These are phyloP conservation scores for Colletotrichum gigasporum DNA, from an alignment of 2,329 filamentous ascomycete species.

Conservation along the genomic window DNA sequence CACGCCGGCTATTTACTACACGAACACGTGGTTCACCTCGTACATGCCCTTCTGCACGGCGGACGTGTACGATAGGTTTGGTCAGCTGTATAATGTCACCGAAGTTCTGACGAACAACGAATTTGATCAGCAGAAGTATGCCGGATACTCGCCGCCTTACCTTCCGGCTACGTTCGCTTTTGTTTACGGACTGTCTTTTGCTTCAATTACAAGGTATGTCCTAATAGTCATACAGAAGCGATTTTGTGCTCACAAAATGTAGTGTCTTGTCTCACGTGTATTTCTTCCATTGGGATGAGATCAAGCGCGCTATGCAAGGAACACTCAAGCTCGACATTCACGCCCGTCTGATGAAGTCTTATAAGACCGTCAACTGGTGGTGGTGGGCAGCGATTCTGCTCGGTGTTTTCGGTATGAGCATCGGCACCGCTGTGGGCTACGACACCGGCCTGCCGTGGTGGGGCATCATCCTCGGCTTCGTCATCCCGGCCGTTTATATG, in stretches of 20 bases:
- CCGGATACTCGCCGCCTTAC: constrained; percentile 60
- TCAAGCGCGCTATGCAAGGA: constrained; percentile 40
- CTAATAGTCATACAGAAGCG: no score
- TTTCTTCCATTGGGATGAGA: constrained; percentile 51
- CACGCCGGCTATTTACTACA: constrained; percentile 66
- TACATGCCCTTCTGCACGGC: constrained; percentile 66
- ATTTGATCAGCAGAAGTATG: constrained; percentile 56
- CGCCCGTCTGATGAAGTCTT: constrained; percentile 65
- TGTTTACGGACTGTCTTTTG: constrained; percentile 70
- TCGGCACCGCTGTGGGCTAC: constrained; percentile 54
- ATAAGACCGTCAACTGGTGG: constrained; percentile 66
- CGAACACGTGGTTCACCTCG: constrained; percentile 64
- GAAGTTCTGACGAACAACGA: constrained; percentile 51
- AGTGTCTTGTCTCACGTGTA: constrained; percentile 49
- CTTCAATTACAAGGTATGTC: constrained; percentile 63
- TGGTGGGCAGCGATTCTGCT: constrained; percentile 64
- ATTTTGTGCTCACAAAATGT: constrained; percentile 48
- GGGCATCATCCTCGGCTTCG: constrained; percentile 51
- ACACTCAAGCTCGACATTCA: constrained; percentile 41
- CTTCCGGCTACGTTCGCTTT: constrained; percentile 58
- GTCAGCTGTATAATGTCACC: constrained; percentile 56
- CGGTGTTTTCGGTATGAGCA: constrained; percentile 44
- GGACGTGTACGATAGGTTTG: constrained; percentile 59
- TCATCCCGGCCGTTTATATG: constrained; percentile 46
- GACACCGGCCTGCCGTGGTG: constrained; percentile 69